phyloP scores from a whole-genome alignment of 495 filamentous ascomycete species.

The Aspergillus diversus region DNA sequence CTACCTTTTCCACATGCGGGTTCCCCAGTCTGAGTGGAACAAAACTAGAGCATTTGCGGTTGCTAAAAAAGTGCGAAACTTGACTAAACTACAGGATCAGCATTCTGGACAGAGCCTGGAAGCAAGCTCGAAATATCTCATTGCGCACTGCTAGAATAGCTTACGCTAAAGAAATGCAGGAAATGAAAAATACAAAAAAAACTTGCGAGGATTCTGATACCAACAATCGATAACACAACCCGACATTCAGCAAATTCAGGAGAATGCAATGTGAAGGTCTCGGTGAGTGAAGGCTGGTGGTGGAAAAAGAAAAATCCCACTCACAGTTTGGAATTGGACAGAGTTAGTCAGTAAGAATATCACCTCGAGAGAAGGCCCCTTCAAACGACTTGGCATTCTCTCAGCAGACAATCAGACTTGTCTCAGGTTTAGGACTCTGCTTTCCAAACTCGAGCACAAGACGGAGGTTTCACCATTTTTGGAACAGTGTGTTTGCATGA shows the following conservation, averaged over 20 bases:
- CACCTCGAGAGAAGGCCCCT: background rate
- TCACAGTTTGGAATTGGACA: background rate
- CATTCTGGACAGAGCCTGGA: background rate
- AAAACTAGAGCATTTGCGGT: background rate
- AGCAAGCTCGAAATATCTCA: background rate
- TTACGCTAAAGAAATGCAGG: too few relatives aligned
- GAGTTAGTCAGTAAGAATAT: background rate
- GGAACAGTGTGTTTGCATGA: constrained; percentile 21
- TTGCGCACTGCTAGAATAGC: background rate
- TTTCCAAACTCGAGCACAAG: constrained; percentile 23
- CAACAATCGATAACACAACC: background rate
- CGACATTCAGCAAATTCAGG: too few relatives aligned
- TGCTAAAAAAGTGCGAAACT: background rate
- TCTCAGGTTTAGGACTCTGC: constrained; percentile 17
- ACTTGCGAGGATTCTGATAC: background rate
- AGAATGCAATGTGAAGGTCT: background rate
- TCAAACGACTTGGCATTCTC: constrained; percentile 10
- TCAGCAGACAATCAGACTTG: constrained; percentile 9
- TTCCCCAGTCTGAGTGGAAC: background rate
- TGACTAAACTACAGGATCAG: background rate
- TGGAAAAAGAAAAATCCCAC: background rate
- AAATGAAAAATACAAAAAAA: background rate
- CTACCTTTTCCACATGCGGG: background rate
- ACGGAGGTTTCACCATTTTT: constrained; percentile 28
- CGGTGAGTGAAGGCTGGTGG: background rate